A percentile compares a stretch with the other conserved stretches of the same genome.
Evolutionary conservation across 2,329 filamentous ascomycete genomes (phyloP).

Genomic region (Periglandula ipomoeae): DNA sequence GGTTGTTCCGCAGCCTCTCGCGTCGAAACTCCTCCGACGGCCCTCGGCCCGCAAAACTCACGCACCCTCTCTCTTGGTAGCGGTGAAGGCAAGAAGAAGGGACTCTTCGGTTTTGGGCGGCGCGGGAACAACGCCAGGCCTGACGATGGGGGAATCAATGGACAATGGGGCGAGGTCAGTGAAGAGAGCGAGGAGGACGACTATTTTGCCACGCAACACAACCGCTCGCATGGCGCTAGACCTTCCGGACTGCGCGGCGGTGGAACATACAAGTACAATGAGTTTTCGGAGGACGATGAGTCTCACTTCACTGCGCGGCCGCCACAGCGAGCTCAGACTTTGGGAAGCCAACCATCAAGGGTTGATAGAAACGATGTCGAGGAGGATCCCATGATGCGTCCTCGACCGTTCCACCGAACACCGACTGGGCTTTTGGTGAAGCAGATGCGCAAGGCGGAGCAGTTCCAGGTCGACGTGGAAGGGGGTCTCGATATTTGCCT

Average conservation of each 20-base stretch:
- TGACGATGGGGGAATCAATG: conserved; percentile 47
- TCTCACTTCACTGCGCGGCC: conserved; percentile 42
- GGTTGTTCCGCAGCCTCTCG: conserved; percentile 36
- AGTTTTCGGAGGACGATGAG: conserved; percentile 48
- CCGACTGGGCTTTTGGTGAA: conserved; percentile 60
- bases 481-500: conserved; percentile 79
- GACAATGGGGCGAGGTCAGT: conserved; percentile 38
- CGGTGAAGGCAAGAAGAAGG: conserved; percentile 36
- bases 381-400: conserved; percentile 12
- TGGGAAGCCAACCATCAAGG: conserved; percentile 17
- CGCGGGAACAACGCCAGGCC: conserved; percentile 29
- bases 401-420: conserved; percentile 52
- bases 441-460: conserved; percentile 44
- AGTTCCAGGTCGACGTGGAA: conserved; percentile 62
- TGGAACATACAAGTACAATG: conserved; percentile 28
- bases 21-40: conserved; percentile 26
- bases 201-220: conserved; percentile 14
- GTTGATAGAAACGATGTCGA: conserved; percentile 14
- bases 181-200: conserved; percentile 31
- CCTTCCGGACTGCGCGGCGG: conserved; percentile 31
- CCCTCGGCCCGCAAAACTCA: conserved; percentile 32
- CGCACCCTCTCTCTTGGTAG: conserved; percentile 53
- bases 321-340: conserved; percentile 21
- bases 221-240: conserved; percentile 14
- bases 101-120: conserved; percentile 32